Evolutionary conservation across 2,329 filamentous ascomycete species (phyloP).

Genomic region (Aureobasidium sp.): DNA sequence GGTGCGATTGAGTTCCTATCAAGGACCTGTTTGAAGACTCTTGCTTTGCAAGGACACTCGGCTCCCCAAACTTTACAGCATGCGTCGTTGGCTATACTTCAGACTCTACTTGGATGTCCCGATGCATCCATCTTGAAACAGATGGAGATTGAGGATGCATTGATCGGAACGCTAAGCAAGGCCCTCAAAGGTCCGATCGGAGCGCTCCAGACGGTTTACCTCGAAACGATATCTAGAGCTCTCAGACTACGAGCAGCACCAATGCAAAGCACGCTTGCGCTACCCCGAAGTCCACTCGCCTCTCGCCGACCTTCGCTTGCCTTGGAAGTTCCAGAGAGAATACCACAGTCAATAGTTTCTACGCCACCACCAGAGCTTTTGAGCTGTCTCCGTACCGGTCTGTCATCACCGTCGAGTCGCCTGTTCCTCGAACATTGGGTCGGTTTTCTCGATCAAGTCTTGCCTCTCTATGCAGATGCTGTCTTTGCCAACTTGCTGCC

Average conservation of each 20-base stretch:
- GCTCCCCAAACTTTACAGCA: slow-evolving; percentile 17
- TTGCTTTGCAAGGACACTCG: slow-evolving; percentile 12
- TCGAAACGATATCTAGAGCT: slow-evolving; percentile 15
- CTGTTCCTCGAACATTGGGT: slow-evolving; percentile 88
- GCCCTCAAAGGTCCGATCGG: slow-evolving; percentile 20
- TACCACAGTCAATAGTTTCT: slow-evolving; percentile 19
- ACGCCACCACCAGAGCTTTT: slow-evolving; percentile 64
- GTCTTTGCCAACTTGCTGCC: slow-evolving; percentile 90
- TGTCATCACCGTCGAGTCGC: slow-evolving; percentile 67
- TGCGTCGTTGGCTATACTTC: slow-evolving; percentile 20
- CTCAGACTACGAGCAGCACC: slow-evolving; percentile 4
- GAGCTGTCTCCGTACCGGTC: slow-evolving; percentile 75
- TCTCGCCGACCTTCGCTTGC: slow-evolving; percentile 6
- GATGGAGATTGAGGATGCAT: slow-evolving; percentile 22
- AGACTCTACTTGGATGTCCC: slow-evolving; percentile 21
- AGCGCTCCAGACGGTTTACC: slow-evolving; percentile 21
- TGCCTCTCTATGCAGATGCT: slow-evolving; percentile 74
- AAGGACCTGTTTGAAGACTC: slow-evolving; percentile 19
- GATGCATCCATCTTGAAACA: slow-evolving; percentile 17
- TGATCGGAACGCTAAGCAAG: slow-evolving; percentile 22
- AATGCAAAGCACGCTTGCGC: not conserved
- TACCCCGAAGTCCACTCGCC: not conserved
- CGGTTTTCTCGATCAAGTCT: slow-evolving; percentile 69
- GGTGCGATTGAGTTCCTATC: slow-evolving; percentile 22
- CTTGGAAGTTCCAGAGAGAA: slow-evolving; percentile 2